Percentiles rank a stretch among this genome's conserved stretches.
Evolutionary conservation across 2,329 filamentous ascomycete genomes (phyloP).

Genomic region (Beauveria brongniartii): DNA sequence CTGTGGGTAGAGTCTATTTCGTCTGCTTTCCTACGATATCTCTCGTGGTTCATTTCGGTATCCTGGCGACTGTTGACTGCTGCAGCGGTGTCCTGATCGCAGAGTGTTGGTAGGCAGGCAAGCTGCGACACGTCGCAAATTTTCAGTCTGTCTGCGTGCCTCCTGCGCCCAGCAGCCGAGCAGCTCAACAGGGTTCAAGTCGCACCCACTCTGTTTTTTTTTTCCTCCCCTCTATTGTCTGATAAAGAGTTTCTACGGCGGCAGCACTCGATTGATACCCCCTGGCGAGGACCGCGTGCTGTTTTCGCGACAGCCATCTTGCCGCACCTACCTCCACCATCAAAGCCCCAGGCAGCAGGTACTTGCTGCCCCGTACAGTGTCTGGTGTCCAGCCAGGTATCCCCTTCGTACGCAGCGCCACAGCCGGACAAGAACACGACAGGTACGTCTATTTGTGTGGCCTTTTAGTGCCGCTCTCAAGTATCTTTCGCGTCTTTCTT

Average conservation of each 20-base stretch:
- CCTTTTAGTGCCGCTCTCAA: background rate
- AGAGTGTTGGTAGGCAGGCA: background rate
- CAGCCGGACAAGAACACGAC: background rate
- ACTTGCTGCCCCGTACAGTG: background rate
- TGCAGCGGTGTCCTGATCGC: background rate
- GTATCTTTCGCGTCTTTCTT: background rate
- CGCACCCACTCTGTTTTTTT: background rate
- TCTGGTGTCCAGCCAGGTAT: no score
- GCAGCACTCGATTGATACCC: background rate
- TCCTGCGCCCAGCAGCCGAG: background rate
- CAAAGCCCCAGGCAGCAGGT: background rate
- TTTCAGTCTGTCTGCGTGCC: background rate
- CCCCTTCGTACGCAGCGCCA: background rate
- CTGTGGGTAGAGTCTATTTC: conserved; percentile 2
- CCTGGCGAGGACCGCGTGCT: background rate
- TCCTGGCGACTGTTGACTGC: background rate
- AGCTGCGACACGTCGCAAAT: conserved; percentile 5
- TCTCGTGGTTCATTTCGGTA: background rate
- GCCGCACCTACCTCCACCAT: conserved; percentile 2
- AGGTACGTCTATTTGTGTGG: background rate
- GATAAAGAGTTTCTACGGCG: no score
- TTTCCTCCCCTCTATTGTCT: background rate
- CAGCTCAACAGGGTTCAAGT: conserved; percentile 2
- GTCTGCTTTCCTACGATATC: background rate
- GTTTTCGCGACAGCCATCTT: conserved; percentile 8